A percentile compares a stretch with the other conserved stretches of the same genome.
phyloP scores from a whole-genome alignment of 805 yeast species.

The Ogataea pignaliae region DNA sequence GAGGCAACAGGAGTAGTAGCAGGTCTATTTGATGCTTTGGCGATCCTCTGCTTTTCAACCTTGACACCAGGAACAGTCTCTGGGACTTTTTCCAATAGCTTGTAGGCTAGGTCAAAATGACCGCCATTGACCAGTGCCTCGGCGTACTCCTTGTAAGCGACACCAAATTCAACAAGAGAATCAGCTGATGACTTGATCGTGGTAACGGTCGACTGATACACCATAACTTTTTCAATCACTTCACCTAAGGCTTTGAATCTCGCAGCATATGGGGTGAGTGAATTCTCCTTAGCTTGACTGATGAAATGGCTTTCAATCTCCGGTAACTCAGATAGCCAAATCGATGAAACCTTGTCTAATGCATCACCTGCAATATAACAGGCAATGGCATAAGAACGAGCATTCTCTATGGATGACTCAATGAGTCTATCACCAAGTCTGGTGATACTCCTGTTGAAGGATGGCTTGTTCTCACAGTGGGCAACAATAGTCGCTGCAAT shows the following conservation, averaged over 20 bases:
- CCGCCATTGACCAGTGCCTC: slow-evolving; percentile 78
- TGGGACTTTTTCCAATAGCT: slow-evolving; percentile 68
- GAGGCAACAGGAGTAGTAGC: slow-evolving; percentile 16
- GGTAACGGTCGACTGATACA: slow-evolving; percentile 54
- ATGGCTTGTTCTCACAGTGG: slow-evolving; percentile 41
- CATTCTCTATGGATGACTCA: slow-evolving; percentile 31
- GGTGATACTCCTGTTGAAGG: slow-evolving; percentile 52
- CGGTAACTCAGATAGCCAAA: slow-evolving; percentile 78
- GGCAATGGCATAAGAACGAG: slow-evolving; percentile 70
- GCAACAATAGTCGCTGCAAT: slow-evolving; percentile 68
- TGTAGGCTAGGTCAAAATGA: slow-evolving; percentile 73
- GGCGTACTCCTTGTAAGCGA: slow-evolving; percentile 76
- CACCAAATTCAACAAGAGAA: slow-evolving; percentile 46
- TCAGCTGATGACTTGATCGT: slow-evolving; percentile 36
- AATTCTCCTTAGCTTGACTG: slow-evolving; percentile 39
- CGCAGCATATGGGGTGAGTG: slow-evolving; percentile 71
- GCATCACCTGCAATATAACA: slow-evolving; percentile 80
- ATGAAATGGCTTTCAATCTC: slow-evolving; percentile 40
- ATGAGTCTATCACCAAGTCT: slow-evolving; percentile 77
- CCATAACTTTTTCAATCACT: slow-evolving; percentile 79
- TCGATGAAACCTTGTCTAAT: slow-evolving; percentile 66
- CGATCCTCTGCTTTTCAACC: slow-evolving; percentile 73
- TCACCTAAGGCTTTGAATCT: slow-evolving; percentile 76
- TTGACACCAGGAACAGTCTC: slow-evolving; percentile 65
- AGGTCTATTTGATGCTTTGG: slow-evolving; percentile 47